A percentile compares a stretch with the other conserved stretches of the same genome.
These are phyloP conservation scores for Pleurotus salmoneostramineus DNA, from an alignment of 768 basidiomycete species.

Conservation along the genomic window DNA sequence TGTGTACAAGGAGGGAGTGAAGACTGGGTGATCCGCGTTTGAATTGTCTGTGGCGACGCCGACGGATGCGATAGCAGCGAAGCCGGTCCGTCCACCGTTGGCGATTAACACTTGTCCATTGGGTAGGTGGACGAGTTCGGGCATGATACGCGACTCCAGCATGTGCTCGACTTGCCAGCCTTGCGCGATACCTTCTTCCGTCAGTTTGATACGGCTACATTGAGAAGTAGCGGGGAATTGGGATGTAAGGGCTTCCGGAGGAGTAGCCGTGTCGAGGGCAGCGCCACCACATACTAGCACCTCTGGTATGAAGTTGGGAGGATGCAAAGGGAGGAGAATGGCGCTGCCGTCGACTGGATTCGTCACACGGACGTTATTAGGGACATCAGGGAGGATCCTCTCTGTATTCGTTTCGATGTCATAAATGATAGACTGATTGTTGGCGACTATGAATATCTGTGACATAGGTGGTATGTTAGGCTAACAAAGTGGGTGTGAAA, in stretches of 20 bases:
- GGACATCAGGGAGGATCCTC: constrained; percentile 27
- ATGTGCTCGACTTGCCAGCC: constrained; percentile 45
- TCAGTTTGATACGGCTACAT: constrained; percentile 43
- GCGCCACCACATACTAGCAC: neutral
- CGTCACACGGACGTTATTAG: constrained; percentile 27
- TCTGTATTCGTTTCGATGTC: constrained; percentile 27
- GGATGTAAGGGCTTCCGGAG: constrained; percentile 40
- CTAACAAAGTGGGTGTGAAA: neutral
- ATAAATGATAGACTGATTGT: constrained; percentile 22
- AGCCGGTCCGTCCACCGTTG: constrained; percentile 43
- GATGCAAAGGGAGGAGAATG: neutral
- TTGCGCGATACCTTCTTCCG: constrained; percentile 41
- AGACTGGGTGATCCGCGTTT: constrained; percentile 43
- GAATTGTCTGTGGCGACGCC: constrained; percentile 28
- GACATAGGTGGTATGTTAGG: neutral
- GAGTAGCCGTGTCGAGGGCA: constrained; percentile 12
- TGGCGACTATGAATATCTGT: constrained; percentile 19
- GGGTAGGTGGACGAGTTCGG: constrained; percentile 51
- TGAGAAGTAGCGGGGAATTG: constrained; percentile 43
- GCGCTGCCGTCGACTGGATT: constrained; percentile 1
- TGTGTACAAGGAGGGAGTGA: constrained; percentile 38
- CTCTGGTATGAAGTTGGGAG: neutral
- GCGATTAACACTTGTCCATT: constrained; percentile 46
- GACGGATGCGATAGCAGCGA: constrained; percentile 20
- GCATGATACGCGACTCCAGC: constrained; percentile 53